These are phyloP conservation scores for Arbutus unedo DNA, from an alignment of 148 eudicot genomes.

Conservation along the genomic window DNA sequence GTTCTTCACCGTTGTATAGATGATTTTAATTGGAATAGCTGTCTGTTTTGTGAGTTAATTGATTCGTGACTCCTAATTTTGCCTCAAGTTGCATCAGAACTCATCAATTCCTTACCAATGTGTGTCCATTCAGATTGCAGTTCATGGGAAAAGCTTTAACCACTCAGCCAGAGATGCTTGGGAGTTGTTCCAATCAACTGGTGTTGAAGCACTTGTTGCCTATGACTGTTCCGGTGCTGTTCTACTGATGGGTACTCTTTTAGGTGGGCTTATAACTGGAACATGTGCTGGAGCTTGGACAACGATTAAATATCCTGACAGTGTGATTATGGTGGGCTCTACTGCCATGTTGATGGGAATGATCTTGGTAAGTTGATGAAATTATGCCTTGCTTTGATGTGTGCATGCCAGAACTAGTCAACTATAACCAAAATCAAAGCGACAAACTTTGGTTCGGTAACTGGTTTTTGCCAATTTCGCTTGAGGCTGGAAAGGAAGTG, in stretches of 20 bases:
- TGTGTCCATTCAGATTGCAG: conserved; percentile 59
- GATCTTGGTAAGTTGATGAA: conserved; percentile 63
- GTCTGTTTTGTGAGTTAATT: neutral
- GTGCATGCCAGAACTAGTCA: neutral
- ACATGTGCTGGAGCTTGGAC: conserved; percentile 89
- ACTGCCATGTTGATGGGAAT: conserved; percentile 97
- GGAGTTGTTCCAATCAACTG: conserved; percentile 96
- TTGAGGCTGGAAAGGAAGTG: neutral
- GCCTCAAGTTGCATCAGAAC: neutral
- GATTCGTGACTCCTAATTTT: neutral
- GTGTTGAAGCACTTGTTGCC: conserved; percentile 90
- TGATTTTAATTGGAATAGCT: neutral
- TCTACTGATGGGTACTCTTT: conserved; percentile 75
- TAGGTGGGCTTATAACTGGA: conserved; percentile 89
- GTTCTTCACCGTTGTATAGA: neutral
- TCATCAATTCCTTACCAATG: neutral
- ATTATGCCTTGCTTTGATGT: neutral
- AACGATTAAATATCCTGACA: conserved; percentile 60
- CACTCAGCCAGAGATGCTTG: conserved; percentile 96
- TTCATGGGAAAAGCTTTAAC: conserved; percentile 91
- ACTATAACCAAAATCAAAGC: neutral
- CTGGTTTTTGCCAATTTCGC: neutral
- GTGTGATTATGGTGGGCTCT: conserved; percentile 76
- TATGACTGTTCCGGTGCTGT: conserved; percentile 98
- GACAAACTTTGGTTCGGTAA: neutral